Evolutionary conservation across 441 rosid genomes (phyloP).

Genomic region (Pelargonium cotyledonis): DNA sequence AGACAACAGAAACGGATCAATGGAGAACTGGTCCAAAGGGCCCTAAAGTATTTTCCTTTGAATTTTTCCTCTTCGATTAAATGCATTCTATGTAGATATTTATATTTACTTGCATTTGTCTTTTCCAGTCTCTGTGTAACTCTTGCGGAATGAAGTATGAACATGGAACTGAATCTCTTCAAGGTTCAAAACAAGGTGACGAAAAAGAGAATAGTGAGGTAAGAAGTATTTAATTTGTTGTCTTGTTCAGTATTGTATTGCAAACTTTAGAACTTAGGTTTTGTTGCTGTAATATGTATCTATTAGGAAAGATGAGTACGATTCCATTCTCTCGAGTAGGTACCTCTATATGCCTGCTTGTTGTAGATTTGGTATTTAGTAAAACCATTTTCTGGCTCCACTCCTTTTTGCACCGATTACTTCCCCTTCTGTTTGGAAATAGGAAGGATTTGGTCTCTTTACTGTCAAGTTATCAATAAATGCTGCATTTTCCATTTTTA

Average conservation of each 20-base stretch:
- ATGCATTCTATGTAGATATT: not conserved
- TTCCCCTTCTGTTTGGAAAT: no score
- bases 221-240: slow-evolving; percentile 2
- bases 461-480: no score
- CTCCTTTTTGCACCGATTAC: no score
- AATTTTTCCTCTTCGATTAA: no score
- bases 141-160: slow-evolving; percentile 11
- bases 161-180: slow-evolving; percentile 14
- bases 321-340: no score
- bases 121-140: slow-evolving; percentile 17
- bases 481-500: slow-evolving; percentile 12
- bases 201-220: slow-evolving; percentile 21
- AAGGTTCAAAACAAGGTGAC: slow-evolving; percentile 15
- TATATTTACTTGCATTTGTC: not conserved
- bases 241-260: slow-evolving; percentile 4
- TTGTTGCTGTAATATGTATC: not conserved
- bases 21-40: slow-evolving; percentile 2
- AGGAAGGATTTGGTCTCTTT: not conserved
- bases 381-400: no score
- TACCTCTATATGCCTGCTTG: no score
- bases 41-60: slow-evolving; percentile 6
- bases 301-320: no score
- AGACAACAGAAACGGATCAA: slow-evolving; percentile 7
- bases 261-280: slow-evolving; percentile 1
- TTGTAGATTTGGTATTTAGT: not conserved